These are phyloP conservation scores for Monosporascus sp. DNA, from an alignment of 2,329 filamentous ascomycete genomes.

Conservation along the genomic window DNA sequence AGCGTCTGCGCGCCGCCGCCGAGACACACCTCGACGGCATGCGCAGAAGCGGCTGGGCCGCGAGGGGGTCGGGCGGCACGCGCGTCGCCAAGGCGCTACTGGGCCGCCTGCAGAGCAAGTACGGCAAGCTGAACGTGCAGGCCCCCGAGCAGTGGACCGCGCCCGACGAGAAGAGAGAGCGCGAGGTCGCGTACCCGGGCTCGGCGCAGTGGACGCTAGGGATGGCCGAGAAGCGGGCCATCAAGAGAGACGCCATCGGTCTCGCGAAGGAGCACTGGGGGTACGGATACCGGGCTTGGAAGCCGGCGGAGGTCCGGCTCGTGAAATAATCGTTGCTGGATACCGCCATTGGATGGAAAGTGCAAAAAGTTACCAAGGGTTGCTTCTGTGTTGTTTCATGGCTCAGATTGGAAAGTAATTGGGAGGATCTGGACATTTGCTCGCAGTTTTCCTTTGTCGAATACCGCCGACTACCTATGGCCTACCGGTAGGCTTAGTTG, in stretches of 20 bases:
- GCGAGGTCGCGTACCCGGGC: constrained; percentile 8
- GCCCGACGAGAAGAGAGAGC: constrained; percentile 13
- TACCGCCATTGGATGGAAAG: too few relatives aligned
- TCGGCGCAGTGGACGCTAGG: constrained; percentile 11
- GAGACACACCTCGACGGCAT: constrained; percentile 17
- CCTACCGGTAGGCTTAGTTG: too few relatives aligned
- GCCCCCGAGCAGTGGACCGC: constrained; percentile 12
- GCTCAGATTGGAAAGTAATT: too few relatives aligned
- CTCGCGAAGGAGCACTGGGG: constrained; percentile 19
- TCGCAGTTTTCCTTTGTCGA: too few relatives aligned
- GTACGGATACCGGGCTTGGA: too few relatives aligned
- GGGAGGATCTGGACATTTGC: too few relatives aligned
- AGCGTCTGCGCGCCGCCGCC: constrained; percentile 11
- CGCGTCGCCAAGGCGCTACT: constrained; percentile 4
- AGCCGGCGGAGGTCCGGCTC: too few relatives aligned
- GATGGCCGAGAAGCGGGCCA: constrained; percentile 6
- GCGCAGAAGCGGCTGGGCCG: constrained; percentile 16
- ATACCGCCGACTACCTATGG: too few relatives aligned
- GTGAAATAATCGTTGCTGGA: too few relatives aligned
- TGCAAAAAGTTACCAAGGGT: too few relatives aligned
- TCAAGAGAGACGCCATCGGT: constrained; percentile 11
- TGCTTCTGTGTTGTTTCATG: too few relatives aligned
- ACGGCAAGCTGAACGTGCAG: constrained; percentile 12
- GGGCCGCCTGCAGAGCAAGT: constrained; percentile 8
- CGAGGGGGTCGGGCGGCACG: constrained; percentile 6